These are phyloP conservation scores for Bipolaris oryzae DNA, from an alignment of 2,329 filamentous ascomycete species.

Conservation along the genomic window DNA sequence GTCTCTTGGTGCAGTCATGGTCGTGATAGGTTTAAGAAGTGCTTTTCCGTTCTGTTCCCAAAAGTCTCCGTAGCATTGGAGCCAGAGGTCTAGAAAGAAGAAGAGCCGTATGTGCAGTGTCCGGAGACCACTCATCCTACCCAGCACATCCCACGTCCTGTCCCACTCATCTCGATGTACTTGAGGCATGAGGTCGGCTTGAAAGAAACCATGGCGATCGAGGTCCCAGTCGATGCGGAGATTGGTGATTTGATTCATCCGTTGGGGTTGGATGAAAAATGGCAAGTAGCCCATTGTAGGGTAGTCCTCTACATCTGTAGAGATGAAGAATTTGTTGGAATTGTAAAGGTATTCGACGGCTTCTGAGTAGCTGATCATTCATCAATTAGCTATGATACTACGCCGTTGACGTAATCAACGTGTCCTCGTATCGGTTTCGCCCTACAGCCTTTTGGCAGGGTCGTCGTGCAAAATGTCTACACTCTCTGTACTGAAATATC, in stretches of 20 bases:
- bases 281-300: slow-evolving; percentile 25
- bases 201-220: slow-evolving; percentile 15
- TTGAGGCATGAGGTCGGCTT: slow-evolving; percentile 2
- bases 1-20: slow-evolving; percentile 15
- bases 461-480: background rate
- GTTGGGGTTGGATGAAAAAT: slow-evolving; percentile 27
- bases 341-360: slow-evolving; percentile 30
- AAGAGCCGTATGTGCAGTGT: slow-evolving; percentile 20
- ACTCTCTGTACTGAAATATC: background rate
- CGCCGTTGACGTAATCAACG: no score
- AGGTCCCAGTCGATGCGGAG: slow-evolving; percentile 26
- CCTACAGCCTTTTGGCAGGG: background rate
- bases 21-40: slow-evolving; percentile 20
- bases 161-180: slow-evolving; percentile 17
- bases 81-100: slow-evolving; percentile 9
- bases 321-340: slow-evolving; percentile 25
- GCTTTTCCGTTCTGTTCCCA: slow-evolving; percentile 21
- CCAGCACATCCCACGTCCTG: slow-evolving; percentile 23
- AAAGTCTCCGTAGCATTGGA: slow-evolving; percentile 12
- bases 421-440: background rate
- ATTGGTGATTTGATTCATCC: slow-evolving; percentile 23
- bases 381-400: slow-evolving; percentile 2
- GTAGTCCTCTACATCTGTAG: slow-evolving; percentile 18
- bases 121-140: slow-evolving; percentile 24
- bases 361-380: slow-evolving; percentile 29